phyloP scores from a whole-genome alignment of 306 rosid species.

The Cicer pinnatifidum region DNA sequence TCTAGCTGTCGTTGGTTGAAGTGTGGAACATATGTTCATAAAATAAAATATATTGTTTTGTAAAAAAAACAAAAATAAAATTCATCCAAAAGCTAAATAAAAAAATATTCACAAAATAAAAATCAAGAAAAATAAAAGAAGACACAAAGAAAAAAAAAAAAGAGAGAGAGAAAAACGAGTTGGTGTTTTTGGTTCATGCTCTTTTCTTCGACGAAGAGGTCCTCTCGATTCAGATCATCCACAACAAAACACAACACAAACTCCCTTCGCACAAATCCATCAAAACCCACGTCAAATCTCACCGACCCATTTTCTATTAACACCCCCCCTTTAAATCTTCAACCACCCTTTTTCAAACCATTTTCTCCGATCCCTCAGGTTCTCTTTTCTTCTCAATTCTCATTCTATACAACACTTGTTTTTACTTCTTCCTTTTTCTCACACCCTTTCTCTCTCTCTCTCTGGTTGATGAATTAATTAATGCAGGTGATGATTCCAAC shows the following conservation, averaged over 20 bases:
- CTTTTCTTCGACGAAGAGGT: conserved; percentile 60
- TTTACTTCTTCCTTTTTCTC: conserved; percentile 30
- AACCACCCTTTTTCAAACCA: conserved; percentile 35
- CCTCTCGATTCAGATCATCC: conserved; percentile 79
- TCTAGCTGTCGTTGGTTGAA: conserved; percentile 45
- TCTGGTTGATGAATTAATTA: conserved; percentile 4
- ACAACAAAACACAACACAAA: conserved; percentile 4
- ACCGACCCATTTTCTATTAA: conserved; percentile 57
- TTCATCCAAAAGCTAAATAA: neutral
- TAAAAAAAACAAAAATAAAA: neutral
- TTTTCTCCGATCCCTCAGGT: conserved; percentile 46
- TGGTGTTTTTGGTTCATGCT: conserved; percentile 66
- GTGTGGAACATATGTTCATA: conserved; percentile 41
- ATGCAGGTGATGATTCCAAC: conserved; percentile 51
- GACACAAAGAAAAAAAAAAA: neutral
- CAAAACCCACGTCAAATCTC: conserved; percentile 75
- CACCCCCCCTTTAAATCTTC: conserved; percentile 14
- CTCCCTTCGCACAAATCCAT: conserved; percentile 48
- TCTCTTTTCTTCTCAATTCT: conserved; percentile 7
- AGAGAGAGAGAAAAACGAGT: conserved; percentile 43
- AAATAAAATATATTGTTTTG: conserved; percentile 38
- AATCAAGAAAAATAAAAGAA: neutral
- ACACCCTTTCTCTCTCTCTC: neutral
- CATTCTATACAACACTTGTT: neutral
- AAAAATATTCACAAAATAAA: too few species aligned